Evolutionary conservation across 2,329 filamentous ascomycete species (phyloP), one percentile per base, ranked within the genome.

Genomic region (Xenoacremonium recifei): DNA sequence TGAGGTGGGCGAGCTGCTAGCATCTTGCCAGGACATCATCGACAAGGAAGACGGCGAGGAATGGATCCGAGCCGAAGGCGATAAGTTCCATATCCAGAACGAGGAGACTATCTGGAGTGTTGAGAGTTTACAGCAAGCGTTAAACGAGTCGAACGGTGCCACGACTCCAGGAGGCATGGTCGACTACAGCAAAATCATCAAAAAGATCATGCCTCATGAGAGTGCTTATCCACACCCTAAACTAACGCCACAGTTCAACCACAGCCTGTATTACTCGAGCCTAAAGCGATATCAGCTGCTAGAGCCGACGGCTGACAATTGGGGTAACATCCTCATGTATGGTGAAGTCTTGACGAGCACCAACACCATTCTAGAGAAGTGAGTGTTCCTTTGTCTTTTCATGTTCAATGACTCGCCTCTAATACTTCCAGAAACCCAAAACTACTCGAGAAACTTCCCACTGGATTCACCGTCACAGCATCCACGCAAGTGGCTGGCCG

Each of bases 271-370:
- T 64, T 97, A 85, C 62, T 72, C 79, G 4, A 85, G 85, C 45
- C 72, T 97, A 9, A 67, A 71, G 18, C 69, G 79, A 19, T 95
- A 90, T 59, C 81, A 86, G 39, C 51, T 56, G 20, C 62, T 62
- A 5, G 75, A 77, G 35, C 73, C 77, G 2, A 76, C 80, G 34
- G 76, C 81, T 0, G 70, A 78, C 4, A 69, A 79, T 18, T 97
- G 95, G 73, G 93, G 93, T 4, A 79, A 83, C 37, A 71, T 79
- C 37, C 66, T 99, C 4, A 72, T 97, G 50, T 97, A 97, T 59
- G 91, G 87, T 39, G 89, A 96, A 63, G 89, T 96, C 6, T 76
- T 96, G 13, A 96, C 92, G 3, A 95, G 89, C 62, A 99, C 93
- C 20, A 96, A 92, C 66, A 96, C 91, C 0, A 73, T 97, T 5